Base-by-base conservation (phyloP, 2,329 filamentous ascomycete species). In the Penicillium paneum region DNA sequence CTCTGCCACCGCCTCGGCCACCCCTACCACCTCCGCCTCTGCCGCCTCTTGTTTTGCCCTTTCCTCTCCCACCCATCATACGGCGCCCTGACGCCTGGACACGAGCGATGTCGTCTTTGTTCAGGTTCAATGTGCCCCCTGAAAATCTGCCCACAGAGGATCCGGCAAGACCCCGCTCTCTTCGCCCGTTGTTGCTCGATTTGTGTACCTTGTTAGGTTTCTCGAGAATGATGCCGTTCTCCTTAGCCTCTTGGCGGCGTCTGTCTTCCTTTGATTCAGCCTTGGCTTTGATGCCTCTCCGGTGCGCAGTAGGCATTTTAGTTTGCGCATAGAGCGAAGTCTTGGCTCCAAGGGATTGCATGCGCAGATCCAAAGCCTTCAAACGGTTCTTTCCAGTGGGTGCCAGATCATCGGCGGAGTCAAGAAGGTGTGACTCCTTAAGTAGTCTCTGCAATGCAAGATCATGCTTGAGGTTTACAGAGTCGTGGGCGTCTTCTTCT, bases 161-260 rank as follows among this genome's bases (percentile, higher is more conserved):
- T 29, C 84, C 85, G 59, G 89, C 90, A 35, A 96, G 84, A 0
- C 83, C 77, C 71, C 84, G 76, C 59, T 84, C 79, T 73, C 84
- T 75, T 70, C 82, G 75, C 68, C 60, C 64, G 55, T 44, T 71
- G 17, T 63, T 53, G 50, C 50, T 71, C 5, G 65, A 67, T 49
- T 68, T 71, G 39, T 66, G 61, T 8, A 60, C 54, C 61, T 75
- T 79, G 10, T 62, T 59, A n/a, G 71, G 70, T 34, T 77, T 77
- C 78, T 97, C 94, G 32, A 97, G 77, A 45, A 97, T 85, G 64
- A 97, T 86, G 6, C 93, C 94, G 65, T 93, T 96, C 79, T 97
- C 93, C 67, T 81, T 84, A 2, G 94, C 94, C 71, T 96, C 90
- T 38, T 79, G 80, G 35, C 93, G 79, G 48, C 93, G 78, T 76